Conservation (phyloP, 1,284 basidiomycete species). For the Exobasidium rhododendri region DNA sequence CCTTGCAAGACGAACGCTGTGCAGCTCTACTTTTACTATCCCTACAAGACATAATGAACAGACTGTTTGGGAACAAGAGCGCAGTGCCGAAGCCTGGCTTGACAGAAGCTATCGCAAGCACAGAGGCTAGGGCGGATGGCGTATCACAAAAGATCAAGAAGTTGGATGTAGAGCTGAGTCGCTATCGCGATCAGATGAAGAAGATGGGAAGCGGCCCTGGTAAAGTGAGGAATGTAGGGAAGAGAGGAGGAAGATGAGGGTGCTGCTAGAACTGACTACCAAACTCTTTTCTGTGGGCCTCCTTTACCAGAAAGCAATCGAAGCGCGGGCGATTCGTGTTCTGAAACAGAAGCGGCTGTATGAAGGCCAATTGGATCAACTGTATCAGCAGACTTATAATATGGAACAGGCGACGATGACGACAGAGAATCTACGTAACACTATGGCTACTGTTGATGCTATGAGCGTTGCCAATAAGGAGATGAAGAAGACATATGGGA, state of each 20-base stretch:
- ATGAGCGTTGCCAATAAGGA: slow-evolving; percentile 98
- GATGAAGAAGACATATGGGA: slow-evolving; percentile 93
- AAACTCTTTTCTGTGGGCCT: not conserved
- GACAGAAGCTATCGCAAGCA: slow-evolving; percentile 88
- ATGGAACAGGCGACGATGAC: slow-evolving; percentile 96
- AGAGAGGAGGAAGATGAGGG: slow-evolving; percentile 2
- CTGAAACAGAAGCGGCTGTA: slow-evolving; percentile 96
- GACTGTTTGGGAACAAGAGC: slow-evolving; percentile 56
- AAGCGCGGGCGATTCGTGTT: slow-evolving; percentile 88
- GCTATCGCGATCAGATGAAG: slow-evolving; percentile 95
- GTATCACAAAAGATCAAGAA: slow-evolving; percentile 98
- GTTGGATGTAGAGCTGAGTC: slow-evolving; percentile 83
- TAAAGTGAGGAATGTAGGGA: slow-evolving; percentile 64
- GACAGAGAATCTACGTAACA: slow-evolving; percentile 95
- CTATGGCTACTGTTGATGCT: slow-evolving; percentile 99
- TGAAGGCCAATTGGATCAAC: slow-evolving; percentile 82
- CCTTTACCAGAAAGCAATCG: slow-evolving; percentile 83
- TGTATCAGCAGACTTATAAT: slow-evolving; percentile 95
- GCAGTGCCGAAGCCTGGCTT: slow-evolving; percentile 71
- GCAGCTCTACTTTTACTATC: too few relatives aligned
- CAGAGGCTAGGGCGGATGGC: slow-evolving; percentile 79
- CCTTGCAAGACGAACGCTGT: too few relatives aligned
- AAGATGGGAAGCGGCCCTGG: slow-evolving; percentile 91
- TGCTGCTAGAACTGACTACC: not conserved
- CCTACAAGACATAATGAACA: too few relatives aligned